Conservation (phyloP, 495 filamentous ascomycete genomes). For the Xylaria acuta region DNA sequence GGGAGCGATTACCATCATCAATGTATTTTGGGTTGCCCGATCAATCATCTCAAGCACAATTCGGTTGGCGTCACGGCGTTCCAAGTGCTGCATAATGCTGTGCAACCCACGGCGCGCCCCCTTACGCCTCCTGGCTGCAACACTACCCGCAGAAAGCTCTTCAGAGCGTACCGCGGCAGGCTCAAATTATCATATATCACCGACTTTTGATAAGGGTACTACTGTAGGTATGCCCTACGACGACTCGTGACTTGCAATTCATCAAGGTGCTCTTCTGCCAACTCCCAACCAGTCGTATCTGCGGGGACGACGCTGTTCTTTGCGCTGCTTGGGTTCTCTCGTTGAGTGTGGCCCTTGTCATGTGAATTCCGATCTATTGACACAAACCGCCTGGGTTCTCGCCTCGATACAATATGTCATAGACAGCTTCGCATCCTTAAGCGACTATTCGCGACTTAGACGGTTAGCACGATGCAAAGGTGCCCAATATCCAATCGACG, state of each 20-base stretch:
- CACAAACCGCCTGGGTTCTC: background rate
- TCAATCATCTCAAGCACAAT: background rate
- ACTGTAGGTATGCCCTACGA: slow-evolving; percentile 18
- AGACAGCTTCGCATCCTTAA: background rate
- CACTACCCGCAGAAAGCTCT: background rate
- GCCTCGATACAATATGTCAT: background rate
- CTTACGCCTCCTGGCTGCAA: background rate
- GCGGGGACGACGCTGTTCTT: background rate
- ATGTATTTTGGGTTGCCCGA: background rate
- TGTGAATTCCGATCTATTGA: background rate
- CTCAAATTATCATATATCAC: slow-evolving; percentile 7
- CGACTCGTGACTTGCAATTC: background rate
- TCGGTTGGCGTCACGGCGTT: background rate
- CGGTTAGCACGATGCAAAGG: background rate
- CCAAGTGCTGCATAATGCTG: slow-evolving; percentile 13
- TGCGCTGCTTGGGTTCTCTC: background rate
- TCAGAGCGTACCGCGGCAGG: slow-evolving; percentile 13
- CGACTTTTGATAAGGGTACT: background rate
- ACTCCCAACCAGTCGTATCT: background rate
- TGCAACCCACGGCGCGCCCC: slow-evolving; percentile 12
- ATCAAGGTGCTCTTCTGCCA: background rate
- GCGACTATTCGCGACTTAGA: background rate
- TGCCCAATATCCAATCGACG: slow-evolving; percentile 19
- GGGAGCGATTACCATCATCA: background rate
- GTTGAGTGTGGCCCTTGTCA: background rate